These are phyloP conservation scores for Prunella vulgaris DNA, from an alignment of 257 asterid genomes.

Conservation along the genomic window DNA sequence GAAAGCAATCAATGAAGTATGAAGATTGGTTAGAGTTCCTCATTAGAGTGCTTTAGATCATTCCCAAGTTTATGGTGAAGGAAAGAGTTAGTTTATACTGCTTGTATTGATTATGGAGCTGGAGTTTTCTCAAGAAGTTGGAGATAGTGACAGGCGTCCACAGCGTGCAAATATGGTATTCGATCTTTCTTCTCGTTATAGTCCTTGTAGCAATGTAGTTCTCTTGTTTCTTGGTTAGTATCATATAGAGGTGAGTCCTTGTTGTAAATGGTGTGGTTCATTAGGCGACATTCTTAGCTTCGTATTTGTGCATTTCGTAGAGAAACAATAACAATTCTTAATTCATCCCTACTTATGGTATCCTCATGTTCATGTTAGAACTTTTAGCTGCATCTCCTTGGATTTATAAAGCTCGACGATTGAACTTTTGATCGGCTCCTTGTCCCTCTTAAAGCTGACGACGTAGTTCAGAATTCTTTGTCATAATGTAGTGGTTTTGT, in stretches of 20 bases:
- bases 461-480: too few relatives aligned
- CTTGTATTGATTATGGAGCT: not conserved
- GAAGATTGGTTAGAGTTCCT: not conserved
- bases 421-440: not conserved
- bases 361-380: not conserved
- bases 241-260: slow-evolving; percentile 36
- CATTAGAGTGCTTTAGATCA: not conserved
- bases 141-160: slow-evolving; percentile 18
- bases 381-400: not conserved
- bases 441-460: too few relatives aligned
- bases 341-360: not conserved
- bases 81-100: not conserved
- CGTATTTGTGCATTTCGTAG: slow-evolving; percentile 7
- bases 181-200: slow-evolving; percentile 13
- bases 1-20: slow-evolving; percentile 1
- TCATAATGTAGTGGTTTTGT: not conserved
- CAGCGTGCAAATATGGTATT: slow-evolving; percentile 23
- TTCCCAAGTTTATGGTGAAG: too few relatives aligned
- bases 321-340: slow-evolving; percentile 17
- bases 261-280: slow-evolving; percentile 49
- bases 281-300: slow-evolving; percentile 17
- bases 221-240: slow-evolving; percentile 28
- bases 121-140: not conserved
- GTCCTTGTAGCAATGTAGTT: slow-evolving; percentile 13
- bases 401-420: not conserved